Percentiles rank a stretch among this genome's conserved stretches.
phyloP scores from a whole-genome alignment of 768 basidiomycete species.

The Chiua virens region DNA sequence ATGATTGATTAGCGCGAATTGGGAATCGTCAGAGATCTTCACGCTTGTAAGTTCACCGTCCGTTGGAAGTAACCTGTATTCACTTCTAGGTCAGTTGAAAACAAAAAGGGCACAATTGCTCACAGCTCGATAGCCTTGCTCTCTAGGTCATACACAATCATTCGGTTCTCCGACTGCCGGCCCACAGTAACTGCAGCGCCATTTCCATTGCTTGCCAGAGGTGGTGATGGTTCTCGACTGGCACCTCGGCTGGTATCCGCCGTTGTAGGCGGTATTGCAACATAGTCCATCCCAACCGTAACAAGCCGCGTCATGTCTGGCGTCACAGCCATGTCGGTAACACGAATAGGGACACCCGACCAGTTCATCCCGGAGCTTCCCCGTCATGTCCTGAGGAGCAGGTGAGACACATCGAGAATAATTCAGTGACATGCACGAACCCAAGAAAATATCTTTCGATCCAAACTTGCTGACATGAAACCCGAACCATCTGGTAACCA shows the following conservation, averaged over 20 bases:
- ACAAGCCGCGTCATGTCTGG: constrained; percentile 84
- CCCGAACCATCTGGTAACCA: constrained; percentile 90
- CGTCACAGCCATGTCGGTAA: constrained; percentile 84
- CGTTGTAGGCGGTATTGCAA: constrained; percentile 22
- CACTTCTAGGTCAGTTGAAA: constrained; percentile 7
- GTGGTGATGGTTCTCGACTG: constrained; percentile 37
- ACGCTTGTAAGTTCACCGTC: constrained; percentile 88
- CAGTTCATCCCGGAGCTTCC: constrained; percentile 71
- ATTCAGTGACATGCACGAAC: constrained; percentile 41
- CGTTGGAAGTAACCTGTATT: constrained; percentile 56
- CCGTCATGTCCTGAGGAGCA: constrained; percentile 63
- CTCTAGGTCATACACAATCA: constrained; percentile 76
- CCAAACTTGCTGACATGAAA: constrained; percentile 87
- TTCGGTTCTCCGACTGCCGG: constrained; percentile 51
- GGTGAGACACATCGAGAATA: constrained; percentile 7
- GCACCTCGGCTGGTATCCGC: constrained; percentile 25
- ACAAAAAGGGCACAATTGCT: constrained; percentile 32
- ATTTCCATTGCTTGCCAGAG: constrained; percentile 33
- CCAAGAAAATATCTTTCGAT: constrained; percentile 83
- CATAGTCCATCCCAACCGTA: constrained; percentile 71
- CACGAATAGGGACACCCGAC: constrained; percentile 69
- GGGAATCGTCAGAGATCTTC: constrained; percentile 82
- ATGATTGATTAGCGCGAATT: constrained; percentile 83
- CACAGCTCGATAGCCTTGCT: constrained; percentile 70
- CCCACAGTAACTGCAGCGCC: constrained; percentile 33